A percentile compares a stretch with the other conserved stretches of the same genome.
phyloP scores from a whole-genome alignment of 1,284 basidiomycete genomes.

The Pterulicium gracile region DNA sequence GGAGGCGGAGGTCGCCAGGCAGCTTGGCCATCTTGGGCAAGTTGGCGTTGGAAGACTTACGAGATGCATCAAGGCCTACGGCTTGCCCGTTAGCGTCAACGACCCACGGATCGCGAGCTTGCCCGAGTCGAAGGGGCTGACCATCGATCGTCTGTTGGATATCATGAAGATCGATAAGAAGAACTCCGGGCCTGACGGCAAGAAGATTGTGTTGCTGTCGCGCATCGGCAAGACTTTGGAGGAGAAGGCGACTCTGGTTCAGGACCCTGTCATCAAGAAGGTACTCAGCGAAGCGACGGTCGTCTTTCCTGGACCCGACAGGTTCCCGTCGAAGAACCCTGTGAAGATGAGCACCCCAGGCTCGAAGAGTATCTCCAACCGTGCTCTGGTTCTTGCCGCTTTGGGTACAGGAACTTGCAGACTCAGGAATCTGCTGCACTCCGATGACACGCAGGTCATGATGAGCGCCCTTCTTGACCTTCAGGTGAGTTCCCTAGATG shows the following conservation, averaged over 20 bases:
- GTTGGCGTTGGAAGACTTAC: slow-evolving; percentile 83
- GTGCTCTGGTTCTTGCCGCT: slow-evolving; percentile 89
- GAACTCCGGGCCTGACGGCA: slow-evolving; percentile 76
- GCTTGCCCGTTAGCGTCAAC: slow-evolving; percentile 70
- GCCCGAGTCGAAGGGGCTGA: slow-evolving; percentile 62
- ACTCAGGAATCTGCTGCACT: slow-evolving; percentile 87
- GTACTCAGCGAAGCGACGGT: slow-evolving; percentile 71
- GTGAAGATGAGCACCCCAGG: slow-evolving; percentile 90
- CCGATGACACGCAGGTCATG: slow-evolving; percentile 99
- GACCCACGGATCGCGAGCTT: slow-evolving; percentile 70
- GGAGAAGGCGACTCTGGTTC: slow-evolving; percentile 81
- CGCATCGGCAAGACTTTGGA: slow-evolving; percentile 91
- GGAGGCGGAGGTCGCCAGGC: slow-evolving; percentile 86
- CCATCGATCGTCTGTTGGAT: slow-evolving; percentile 79
- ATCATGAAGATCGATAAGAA: slow-evolving; percentile 98
- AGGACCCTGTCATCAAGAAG: slow-evolving; percentile 72
- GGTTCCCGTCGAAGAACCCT: slow-evolving; percentile 44
- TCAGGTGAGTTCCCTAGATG: slow-evolving; percentile 38
- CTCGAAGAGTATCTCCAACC: slow-evolving; percentile 95
- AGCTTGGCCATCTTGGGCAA: slow-evolving; percentile 77
- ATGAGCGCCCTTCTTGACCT: slow-evolving; percentile 88
- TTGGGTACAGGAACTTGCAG: slow-evolving; percentile 84
- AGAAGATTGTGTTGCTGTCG: slow-evolving; percentile 90
- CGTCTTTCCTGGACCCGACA: slow-evolving; percentile 52
- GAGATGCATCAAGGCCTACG: slow-evolving; percentile 78